Evolutionary conservation across 495 filamentous ascomycete species (phyloP).

Genomic region (Chlorociboria aeruginascens): DNA sequence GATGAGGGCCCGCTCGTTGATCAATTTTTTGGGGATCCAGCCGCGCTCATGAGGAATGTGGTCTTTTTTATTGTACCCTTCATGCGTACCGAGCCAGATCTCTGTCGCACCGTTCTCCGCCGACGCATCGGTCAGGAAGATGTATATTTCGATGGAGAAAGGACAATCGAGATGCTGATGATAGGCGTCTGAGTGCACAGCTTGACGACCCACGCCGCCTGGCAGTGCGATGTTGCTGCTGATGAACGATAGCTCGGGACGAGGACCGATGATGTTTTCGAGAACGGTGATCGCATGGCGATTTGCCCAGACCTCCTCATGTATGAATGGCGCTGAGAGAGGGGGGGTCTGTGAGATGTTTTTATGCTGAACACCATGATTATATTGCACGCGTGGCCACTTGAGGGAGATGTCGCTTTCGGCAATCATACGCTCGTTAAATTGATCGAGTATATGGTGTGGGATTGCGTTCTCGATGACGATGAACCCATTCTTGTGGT

Average conservation of each 20-base stretch:
- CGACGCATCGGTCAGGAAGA: background rate
- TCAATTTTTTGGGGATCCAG: constrained; percentile 28
- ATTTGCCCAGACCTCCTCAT: background rate
- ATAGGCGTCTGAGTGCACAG: background rate
- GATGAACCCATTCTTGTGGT: too few relatives aligned
- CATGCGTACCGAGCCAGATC: background rate
- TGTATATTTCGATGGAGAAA: background rate
- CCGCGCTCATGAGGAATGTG: background rate
- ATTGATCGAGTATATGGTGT: too few relatives aligned
- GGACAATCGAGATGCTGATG: background rate
- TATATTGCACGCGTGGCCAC: too few relatives aligned
- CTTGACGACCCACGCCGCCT: background rate
- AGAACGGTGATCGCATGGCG: background rate
- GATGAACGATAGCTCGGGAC: background rate
- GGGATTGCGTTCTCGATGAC: too few relatives aligned
- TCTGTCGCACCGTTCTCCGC: background rate
- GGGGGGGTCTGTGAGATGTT: background rate
- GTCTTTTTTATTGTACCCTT: background rate
- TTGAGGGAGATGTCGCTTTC: too few relatives aligned
- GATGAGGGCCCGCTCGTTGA: constrained; percentile 27
- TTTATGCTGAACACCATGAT: background rate
- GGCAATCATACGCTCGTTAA: too few relatives aligned
- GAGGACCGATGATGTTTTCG: background rate
- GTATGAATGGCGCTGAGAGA: background rate
- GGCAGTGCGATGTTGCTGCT: background rate